Conservation (phyloP, 2,329 filamentous ascomycete genomes). For the Alternaria alternata region DNA sequence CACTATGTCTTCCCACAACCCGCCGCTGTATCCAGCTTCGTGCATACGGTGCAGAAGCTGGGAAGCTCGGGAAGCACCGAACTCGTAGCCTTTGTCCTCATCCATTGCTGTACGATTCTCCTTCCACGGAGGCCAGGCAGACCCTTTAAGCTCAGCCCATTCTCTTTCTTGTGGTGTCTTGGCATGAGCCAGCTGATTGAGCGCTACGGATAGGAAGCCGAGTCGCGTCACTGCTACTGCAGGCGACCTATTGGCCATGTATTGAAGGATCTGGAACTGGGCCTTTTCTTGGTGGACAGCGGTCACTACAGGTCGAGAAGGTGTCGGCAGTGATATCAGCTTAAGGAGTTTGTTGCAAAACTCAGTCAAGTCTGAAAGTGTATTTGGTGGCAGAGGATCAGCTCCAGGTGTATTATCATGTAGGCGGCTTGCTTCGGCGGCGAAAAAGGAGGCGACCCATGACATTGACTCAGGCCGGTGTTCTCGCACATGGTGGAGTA, state of each 20-base stretch:
- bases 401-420: conserved; percentile 4
- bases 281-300: conserved; percentile 62
- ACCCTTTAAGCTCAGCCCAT: conserved; percentile 66
- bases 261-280: conserved; percentile 64
- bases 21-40: conserved; percentile 65
- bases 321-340: conserved; percentile 59
- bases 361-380: conserved; percentile 40
- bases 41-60: conserved; percentile 64
- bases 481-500: conserved; percentile 43
- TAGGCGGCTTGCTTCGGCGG: conserved; percentile 32
- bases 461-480: conserved; percentile 44
- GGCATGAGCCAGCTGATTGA: conserved; percentile 64
- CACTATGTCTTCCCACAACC: conserved; percentile 62
- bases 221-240: conserved; percentile 63
- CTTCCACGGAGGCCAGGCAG: conserved; percentile 73
- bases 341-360: conserved; percentile 60
- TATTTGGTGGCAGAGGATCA: conserved; percentile 5
- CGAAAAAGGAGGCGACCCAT: conserved; percentile 41
- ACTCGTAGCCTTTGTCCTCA: conserved; percentile 62
- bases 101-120: conserved; percentile 68
- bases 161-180: conserved; percentile 65
- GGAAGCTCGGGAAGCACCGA: conserved; percentile 65
- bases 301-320: conserved; percentile 59
- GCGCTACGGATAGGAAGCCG: conserved; percentile 65
- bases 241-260: conserved; percentile 64